phyloP scores from a whole-genome alignment of 805 yeast genomes.

The Saccharomycopsis malanga region DNA sequence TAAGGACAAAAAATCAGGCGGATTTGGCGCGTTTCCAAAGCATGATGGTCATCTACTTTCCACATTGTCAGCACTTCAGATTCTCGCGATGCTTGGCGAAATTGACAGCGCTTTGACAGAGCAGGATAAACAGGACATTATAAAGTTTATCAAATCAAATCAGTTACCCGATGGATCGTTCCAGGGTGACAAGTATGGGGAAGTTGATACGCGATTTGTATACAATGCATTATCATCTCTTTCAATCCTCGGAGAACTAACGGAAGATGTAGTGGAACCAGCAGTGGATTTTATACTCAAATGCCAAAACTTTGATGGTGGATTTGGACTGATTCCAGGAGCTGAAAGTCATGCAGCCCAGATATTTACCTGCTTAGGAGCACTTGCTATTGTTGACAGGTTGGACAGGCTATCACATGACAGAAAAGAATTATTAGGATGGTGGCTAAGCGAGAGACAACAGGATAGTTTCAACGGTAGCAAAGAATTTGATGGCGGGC shows the following conservation, averaged over 20 bases:
- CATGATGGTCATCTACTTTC: conserved; percentile 86
- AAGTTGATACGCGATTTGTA: conserved; percentile 85
- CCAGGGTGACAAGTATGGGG: conserved; percentile 88
- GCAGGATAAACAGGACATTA: conserved; percentile 29
- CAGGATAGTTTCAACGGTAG: conserved; percentile 32
- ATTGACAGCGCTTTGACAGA: conserved; percentile 36
- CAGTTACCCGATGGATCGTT: conserved; percentile 58
- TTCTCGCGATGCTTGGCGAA: conserved; percentile 59
- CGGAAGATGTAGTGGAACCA: conserved; percentile 43
- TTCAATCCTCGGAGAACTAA: conserved; percentile 58
- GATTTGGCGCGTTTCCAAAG: conserved; percentile 82
- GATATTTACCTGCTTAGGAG: conserved; percentile 77
- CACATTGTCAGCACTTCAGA: conserved; percentile 82
- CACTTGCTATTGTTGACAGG: conserved; percentile 60
- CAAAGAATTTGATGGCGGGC: conserved; percentile 61
- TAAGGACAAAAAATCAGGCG: conserved; percentile 46
- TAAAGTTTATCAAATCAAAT: conserved; percentile 32
- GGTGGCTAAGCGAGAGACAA: conserved; percentile 94
- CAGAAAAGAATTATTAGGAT: conserved; percentile 45
- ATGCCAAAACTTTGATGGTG: conserved; percentile 93
- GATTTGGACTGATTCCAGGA: conserved; percentile 89
- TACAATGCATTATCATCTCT: conserved; percentile 74
- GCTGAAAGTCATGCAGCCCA: conserved; percentile 95
- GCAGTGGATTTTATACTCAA: conserved; percentile 57
- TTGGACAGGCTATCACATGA: conserved; percentile 39